Evolutionary conservation across 2,329 filamentous ascomycete species (phyloP).

Genomic region (Aspergillus intermedius): DNA sequence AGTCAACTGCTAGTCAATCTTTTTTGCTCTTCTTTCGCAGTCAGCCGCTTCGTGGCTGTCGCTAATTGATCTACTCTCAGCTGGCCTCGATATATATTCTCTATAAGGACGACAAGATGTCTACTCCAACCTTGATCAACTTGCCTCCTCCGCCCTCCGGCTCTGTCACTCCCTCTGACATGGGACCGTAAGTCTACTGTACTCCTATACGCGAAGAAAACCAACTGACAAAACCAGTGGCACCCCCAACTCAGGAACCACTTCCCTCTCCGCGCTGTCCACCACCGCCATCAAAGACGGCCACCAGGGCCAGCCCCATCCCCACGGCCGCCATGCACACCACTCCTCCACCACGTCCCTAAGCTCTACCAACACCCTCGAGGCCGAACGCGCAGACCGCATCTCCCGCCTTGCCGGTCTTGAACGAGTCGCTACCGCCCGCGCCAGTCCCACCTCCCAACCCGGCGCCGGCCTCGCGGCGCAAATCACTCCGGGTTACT

Average conservation of each 20-base stretch:
- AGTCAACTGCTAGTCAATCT: too few relatives aligned
- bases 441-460: constrained; percentile 40
- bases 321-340: constrained; percentile 47
- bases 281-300: constrained; percentile 96
- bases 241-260: constrained; percentile 87
- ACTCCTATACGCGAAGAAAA: too few relatives aligned
- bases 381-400: constrained; percentile 87
- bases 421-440: constrained; percentile 74
- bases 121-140: constrained; percentile 68
- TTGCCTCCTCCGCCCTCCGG: constrained; percentile 76
- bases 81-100: background rate
- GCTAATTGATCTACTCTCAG: background rate
- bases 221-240: constrained; percentile 50
- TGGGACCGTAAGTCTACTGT: constrained; percentile 61
- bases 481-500: constrained; percentile 60
- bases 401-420: constrained; percentile 93
- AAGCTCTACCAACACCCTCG: constrained; percentile 65
- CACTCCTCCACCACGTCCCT: constrained; percentile 53
- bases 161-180: constrained; percentile 79
- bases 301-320: constrained; percentile 71
- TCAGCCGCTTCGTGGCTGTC: background rate
- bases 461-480: constrained; percentile 27
- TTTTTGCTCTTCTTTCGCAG: too few relatives aligned
- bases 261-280: constrained; percentile 82
- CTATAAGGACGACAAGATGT: constrained; percentile 16